Percentiles rank a stretch among this genome's conserved stretches.
Evolutionary conservation across 2,329 filamentous ascomycete species (phyloP).

Genomic region (Ambrosiella beaveri): DNA sequence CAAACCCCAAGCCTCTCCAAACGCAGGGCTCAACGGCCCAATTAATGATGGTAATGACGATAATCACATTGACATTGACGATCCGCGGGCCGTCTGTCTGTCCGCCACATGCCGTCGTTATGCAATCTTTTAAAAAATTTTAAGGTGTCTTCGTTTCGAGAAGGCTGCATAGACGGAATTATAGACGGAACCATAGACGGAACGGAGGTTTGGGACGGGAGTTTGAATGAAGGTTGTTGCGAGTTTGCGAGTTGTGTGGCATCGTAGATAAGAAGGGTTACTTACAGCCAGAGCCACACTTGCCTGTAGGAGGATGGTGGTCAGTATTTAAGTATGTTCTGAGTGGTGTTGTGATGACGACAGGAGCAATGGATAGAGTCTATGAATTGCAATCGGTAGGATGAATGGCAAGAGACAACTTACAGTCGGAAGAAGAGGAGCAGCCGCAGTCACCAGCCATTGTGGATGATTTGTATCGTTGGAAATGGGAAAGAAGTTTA

Average conservation of each 20-base stretch:
- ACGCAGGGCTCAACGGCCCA: neutral
- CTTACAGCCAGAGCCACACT: slow-evolving; percentile 10
- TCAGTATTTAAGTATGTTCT: neutral
- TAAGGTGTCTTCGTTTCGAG: neutral
- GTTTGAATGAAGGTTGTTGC: too few species aligned
- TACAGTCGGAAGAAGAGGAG: slow-evolving; percentile 8
- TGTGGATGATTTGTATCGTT: slow-evolving; percentile 2
- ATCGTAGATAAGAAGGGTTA: neutral
- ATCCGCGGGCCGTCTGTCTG: neutral
- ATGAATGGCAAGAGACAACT: neutral
- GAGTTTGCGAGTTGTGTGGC: neutral
- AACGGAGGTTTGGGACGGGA: too few species aligned
- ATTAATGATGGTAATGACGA: too few species aligned
- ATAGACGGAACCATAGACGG: too few species aligned
- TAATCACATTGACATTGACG: neutral
- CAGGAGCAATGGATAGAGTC: neutral
- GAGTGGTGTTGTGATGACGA: neutral
- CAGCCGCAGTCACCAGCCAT: slow-evolving; percentile 10
- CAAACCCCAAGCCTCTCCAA: neutral
- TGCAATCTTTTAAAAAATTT: neutral
- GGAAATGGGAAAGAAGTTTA: neutral
- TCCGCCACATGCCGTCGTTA: neutral
- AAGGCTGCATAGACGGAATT: too few species aligned
- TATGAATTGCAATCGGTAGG: neutral
- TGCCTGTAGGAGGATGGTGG: slow-evolving; percentile 3